phyloP scores from a whole-genome alignment of 2,329 filamentous ascomycete species.

The Colletotrichum orchidophilum region DNA sequence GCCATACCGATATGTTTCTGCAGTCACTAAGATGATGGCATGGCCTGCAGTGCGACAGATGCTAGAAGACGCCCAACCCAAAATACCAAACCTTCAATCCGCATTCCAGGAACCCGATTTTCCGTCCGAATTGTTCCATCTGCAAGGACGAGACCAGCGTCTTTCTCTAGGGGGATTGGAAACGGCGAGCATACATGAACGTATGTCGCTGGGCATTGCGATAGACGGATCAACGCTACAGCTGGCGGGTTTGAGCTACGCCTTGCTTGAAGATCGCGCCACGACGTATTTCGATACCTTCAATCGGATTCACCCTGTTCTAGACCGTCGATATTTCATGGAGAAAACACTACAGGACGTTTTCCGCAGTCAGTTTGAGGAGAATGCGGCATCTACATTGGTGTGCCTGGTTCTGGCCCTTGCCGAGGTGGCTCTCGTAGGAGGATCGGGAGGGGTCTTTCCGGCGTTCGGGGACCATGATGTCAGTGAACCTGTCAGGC shows the following conservation, averaged over 20 bases:
- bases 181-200: background rate
- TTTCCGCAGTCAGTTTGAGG: constrained; percentile 57
- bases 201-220: background rate
- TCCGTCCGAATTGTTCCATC: constrained; percentile 17
- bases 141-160: constrained; percentile 2
- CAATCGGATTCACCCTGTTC: constrained; percentile 66
- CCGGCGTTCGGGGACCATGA: constrained; percentile 34
- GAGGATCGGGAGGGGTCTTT: constrained; percentile 56
- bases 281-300: constrained; percentile 68
- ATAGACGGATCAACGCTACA: background rate
- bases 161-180: constrained; percentile 26
- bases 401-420: constrained; percentile 67
- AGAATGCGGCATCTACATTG: constrained; percentile 60
- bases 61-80: constrained; percentile 18
- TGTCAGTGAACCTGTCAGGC: constrained; percentile 35
- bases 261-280: constrained; percentile 59
- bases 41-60: constrained; percentile 33
- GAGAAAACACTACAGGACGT: constrained; percentile 56
- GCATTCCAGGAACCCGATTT: constrained; percentile 17
- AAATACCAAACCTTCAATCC: constrained; percentile 15
- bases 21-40: constrained; percentile 27
- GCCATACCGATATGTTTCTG: constrained; percentile 22
- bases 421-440: constrained; percentile 66
- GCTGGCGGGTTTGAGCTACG: constrained; percentile 50
- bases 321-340: constrained; percentile 65